Conservation (phyloP, 805 yeast species). For the Yamadazyma ubonensis region DNA sequence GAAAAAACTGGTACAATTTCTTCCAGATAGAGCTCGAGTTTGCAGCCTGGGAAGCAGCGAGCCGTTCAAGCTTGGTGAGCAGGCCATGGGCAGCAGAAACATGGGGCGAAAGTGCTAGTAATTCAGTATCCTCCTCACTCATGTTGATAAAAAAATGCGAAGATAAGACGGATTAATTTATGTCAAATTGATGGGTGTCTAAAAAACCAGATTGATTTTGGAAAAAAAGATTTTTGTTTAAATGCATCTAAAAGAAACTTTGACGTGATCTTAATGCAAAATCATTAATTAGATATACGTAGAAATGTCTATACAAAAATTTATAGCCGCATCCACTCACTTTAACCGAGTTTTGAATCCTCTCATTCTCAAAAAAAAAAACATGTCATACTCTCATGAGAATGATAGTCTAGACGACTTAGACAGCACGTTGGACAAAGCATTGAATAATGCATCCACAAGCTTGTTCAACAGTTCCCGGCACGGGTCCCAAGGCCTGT, state of each 20-base stretch:
- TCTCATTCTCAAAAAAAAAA: background rate
- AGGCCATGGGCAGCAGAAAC: conserved; percentile 4
- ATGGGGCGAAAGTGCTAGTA: conserved; percentile 8
- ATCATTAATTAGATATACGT: too few species aligned
- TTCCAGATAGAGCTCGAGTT: conserved; percentile 20
- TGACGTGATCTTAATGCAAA: too few species aligned
- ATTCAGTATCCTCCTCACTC: conserved; percentile 1
- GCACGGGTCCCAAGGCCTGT: conserved; percentile 23
- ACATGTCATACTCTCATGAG: conserved; percentile 8
- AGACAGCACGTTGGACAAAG: conserved; percentile 65
- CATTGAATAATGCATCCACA: conserved; percentile 52
- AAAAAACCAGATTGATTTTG: too few species aligned
- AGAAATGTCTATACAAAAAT: too few species aligned
- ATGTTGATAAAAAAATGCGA: background rate
- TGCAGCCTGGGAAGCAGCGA: conserved; percentile 12
- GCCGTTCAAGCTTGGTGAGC: conserved; percentile 3
- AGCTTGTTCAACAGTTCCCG: conserved; percentile 31
- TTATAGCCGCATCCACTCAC: too few species aligned
- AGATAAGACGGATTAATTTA: too few species aligned
- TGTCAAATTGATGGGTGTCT: too few species aligned
- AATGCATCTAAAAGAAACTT: too few species aligned
- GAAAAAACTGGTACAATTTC: conserved; percentile 28
- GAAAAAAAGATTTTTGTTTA: too few species aligned
- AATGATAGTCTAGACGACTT: conserved; percentile 54
- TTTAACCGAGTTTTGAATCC: too few species aligned